These are phyloP conservation scores for Cyberlindnera misumaiensis DNA, from an alignment of 805 yeast genomes.

Conservation along the genomic window DNA sequence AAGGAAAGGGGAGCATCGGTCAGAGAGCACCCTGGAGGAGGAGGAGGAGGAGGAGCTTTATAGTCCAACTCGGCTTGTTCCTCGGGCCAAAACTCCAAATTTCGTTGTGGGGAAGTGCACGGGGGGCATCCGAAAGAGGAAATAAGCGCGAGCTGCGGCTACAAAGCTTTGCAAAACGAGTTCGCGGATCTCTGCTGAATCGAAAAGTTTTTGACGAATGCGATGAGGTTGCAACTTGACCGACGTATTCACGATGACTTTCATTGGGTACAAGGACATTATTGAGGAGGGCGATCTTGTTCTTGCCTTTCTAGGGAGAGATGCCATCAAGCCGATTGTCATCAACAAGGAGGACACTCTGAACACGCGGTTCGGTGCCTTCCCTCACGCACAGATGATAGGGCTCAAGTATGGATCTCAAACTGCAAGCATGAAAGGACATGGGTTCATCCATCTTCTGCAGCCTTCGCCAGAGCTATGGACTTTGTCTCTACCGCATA, in stretches of 20 bases:
- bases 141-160: too few relatives aligned
- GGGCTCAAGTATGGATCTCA: constrained; percentile 82
- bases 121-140: neutral
- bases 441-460: constrained; percentile 79
- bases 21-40: too few relatives aligned
- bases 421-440: constrained; percentile 64
- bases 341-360: constrained; percentile 54
- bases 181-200: too few relatives aligned
- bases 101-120: neutral
- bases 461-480: constrained; percentile 95
- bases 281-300: constrained; percentile 85
- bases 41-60: too few relatives aligned
- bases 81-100: too few relatives aligned
- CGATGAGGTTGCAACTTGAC: constrained; percentile 1
- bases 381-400: constrained; percentile 78
- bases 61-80: too few relatives aligned
- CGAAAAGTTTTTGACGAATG: neutral
- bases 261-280: constrained; percentile 52
- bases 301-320: constrained; percentile 78
- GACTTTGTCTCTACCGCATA: constrained; percentile 92
- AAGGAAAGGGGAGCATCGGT: too few relatives aligned
- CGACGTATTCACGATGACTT: constrained; percentile 14
- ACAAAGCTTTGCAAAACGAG: neutral
- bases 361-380: constrained; percentile 85
- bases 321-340: constrained; percentile 66